phyloP scores from a whole-genome alignment of 2,329 filamentous ascomycete species.

The Chrysoporthe austroafricana region DNA sequence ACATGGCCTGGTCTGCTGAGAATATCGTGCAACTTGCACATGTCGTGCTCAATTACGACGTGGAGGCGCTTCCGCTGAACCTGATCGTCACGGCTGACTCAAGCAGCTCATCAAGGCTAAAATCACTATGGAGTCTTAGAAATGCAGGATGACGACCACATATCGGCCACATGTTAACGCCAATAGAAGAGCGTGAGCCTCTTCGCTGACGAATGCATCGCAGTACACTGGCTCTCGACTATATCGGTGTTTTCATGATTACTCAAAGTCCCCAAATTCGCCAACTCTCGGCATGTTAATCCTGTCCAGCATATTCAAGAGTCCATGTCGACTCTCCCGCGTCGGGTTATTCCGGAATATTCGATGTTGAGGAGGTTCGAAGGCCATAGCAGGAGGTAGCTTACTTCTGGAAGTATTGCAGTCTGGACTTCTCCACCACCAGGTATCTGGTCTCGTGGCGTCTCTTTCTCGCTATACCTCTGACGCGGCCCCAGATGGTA shows the following conservation, averaged over 20 bases:
- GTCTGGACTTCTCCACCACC: not conserved
- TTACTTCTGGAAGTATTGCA: not conserved
- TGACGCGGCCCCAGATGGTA: constrained; percentile 3
- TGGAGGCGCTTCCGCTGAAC: not conserved
- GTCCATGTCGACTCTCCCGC: no score
- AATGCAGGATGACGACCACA: no score
- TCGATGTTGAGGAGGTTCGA: not conserved
- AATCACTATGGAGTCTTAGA: no score
- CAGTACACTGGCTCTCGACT: no score
- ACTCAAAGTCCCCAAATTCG: no score
- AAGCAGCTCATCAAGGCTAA: no score
- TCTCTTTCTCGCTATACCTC: not conserved
- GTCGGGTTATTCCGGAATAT: not conserved
- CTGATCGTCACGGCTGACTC: not conserved
- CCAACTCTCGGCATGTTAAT: no score
- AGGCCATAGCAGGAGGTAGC: not conserved
- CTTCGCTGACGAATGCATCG: no score
- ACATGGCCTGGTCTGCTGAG: not conserved
- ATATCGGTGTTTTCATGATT: no score
- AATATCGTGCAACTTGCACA: not conserved
- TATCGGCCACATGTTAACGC: no score
- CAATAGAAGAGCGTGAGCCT: no score
- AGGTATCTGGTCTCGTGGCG: not conserved
- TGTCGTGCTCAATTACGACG: not conserved
- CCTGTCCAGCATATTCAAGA: no score